phyloP scores from a whole-genome alignment of 495 filamentous ascomycete genomes.

The Pseudomonodictys pantanalensis region DNA sequence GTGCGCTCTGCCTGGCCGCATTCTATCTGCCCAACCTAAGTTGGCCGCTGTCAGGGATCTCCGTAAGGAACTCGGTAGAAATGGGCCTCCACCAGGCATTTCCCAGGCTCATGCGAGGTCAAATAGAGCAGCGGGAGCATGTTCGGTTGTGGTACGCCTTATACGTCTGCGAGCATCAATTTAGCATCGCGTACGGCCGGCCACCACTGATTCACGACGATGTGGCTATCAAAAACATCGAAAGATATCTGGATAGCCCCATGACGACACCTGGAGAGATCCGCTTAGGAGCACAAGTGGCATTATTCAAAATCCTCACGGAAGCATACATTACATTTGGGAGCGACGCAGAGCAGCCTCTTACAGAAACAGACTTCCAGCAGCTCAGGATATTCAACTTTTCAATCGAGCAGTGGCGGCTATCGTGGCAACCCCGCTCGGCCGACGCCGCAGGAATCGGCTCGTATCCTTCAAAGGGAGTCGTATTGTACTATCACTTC shows the following conservation, averaged over 20 bases:
- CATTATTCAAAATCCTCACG: conserved; percentile 57
- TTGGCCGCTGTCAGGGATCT: conserved; percentile 1
- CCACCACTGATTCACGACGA: conserved; percentile 5
- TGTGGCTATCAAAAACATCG: conserved; percentile 4
- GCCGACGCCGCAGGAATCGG: conserved; percentile 43
- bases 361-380: conserved; percentile 55
- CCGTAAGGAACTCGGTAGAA: conserved; percentile 4
- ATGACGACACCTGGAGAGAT: conserved; percentile 40
- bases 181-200: conserved; percentile 8
- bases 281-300: conserved; percentile 55
- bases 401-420: conserved; percentile 56
- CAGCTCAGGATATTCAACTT: conserved; percentile 53
- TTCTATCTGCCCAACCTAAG: conserved; percentile 6
- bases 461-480: conserved; percentile 58
- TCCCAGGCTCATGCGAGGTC: conserved; percentile 6
- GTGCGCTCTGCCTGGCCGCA: not conserved
- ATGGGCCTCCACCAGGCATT: conserved; percentile 1
- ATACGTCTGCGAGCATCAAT: conserved; percentile 11
- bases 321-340: conserved; percentile 58
- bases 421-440: conserved; percentile 55
- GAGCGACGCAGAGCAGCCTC: conserved; percentile 52
- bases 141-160: conserved; percentile 10
- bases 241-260: conserved; percentile 3
- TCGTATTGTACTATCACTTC: conserved; percentile 60
- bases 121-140: conserved; percentile 1